A percentile compares a stretch with the other conserved stretches of the same genome.
Conservation (phyloP, 495 filamentous ascomycete species). For the Trichoderma orchidacearum region DNA sequence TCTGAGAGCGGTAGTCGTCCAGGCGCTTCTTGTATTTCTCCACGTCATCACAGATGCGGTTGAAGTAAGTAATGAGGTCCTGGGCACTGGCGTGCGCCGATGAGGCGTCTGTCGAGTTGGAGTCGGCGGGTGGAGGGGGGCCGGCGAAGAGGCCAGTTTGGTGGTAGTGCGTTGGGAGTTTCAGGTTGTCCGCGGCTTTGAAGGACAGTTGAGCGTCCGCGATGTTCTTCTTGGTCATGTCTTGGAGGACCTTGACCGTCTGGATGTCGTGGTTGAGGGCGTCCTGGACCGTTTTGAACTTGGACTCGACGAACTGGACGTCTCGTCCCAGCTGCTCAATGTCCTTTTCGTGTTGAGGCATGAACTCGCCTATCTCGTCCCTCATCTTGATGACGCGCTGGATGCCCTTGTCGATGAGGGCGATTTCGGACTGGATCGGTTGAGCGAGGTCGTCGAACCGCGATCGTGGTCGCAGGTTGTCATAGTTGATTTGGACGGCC, state of each 20-base stretch:
- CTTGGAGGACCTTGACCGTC: slow-evolving; percentile 52
- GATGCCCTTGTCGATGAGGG: slow-evolving; percentile 59
- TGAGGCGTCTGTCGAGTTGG: slow-evolving; percentile 5
- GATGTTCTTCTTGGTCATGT: slow-evolving; percentile 50
- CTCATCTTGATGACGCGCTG: slow-evolving; percentile 49
- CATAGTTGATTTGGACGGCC: slow-evolving; percentile 64
- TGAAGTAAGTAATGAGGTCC: slow-evolving; percentile 68
- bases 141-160: slow-evolving; percentile 41
- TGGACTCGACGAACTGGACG: slow-evolving; percentile 57
- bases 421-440: slow-evolving; percentile 63
- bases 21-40: slow-evolving; percentile 49
- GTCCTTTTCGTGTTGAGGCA: slow-evolving; percentile 50
- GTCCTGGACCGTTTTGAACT: slow-evolving; percentile 58
- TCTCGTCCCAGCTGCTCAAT: slow-evolving; percentile 56
- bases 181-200: slow-evolving; percentile 62
- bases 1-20: slow-evolving; percentile 57
- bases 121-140: slow-evolving; percentile 7
- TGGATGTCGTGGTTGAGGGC: slow-evolving; percentile 59
- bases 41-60: slow-evolving; percentile 58
- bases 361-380: slow-evolving; percentile 42
- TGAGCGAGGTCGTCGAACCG: slow-evolving; percentile 81
- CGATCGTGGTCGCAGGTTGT: slow-evolving; percentile 68
- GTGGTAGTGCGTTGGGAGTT: slow-evolving; percentile 62
- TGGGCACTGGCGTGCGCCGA: slow-evolving; percentile 41
- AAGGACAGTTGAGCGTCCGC: slow-evolving; percentile 61